These are phyloP conservation scores for Globisporangium orthogonon DNA, from an alignment of 352 stramenopile species.

Conservation along the genomic window DNA sequence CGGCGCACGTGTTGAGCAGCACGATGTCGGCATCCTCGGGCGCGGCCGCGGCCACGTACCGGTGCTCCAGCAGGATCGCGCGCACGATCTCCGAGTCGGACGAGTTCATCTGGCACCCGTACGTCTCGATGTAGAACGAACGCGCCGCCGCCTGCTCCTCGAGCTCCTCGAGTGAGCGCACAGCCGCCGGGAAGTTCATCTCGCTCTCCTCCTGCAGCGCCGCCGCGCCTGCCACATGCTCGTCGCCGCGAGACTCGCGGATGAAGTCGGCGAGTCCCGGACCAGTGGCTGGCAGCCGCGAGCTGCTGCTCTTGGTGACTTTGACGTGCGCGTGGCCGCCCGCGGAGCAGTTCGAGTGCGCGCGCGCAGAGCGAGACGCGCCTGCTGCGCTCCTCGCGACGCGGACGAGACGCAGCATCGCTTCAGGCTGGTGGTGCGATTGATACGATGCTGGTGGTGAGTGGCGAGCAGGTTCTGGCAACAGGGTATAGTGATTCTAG, in stretches of 20 bases:
- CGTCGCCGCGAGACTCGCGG: constrained; percentile 29
- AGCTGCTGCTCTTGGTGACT: constrained; percentile 20
- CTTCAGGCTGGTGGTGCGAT: no score
- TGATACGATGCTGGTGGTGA: no score
- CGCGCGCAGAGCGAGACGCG: neutral
- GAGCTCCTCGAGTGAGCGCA: constrained; percentile 55
- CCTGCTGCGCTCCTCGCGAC: neutral
- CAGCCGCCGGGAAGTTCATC: constrained; percentile 64
- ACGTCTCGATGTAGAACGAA: constrained; percentile 91
- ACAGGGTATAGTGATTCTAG: no score
- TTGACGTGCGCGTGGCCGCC: constrained; percentile 23
- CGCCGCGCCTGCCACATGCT: constrained; percentile 19
- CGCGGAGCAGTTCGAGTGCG: constrained; percentile 26
- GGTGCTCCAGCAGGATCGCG: constrained; percentile 84
- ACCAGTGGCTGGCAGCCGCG: constrained; percentile 33
- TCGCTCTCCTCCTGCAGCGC: constrained; percentile 43
- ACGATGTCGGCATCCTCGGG: constrained; percentile 90
- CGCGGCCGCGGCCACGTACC: constrained; percentile 49
- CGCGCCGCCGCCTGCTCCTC: constrained; percentile 21
- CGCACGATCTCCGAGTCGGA: constrained; percentile 98
- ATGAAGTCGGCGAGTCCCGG: constrained; percentile 72
- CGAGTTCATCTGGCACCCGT: constrained; percentile 99
- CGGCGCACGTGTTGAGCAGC: constrained; percentile 98
- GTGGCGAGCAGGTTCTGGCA: no score
- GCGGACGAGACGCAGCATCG: no score